Evolutionary conservation across 805 yeast genomes (phyloP).

Genomic region (Huiozyma sinensis): DNA sequence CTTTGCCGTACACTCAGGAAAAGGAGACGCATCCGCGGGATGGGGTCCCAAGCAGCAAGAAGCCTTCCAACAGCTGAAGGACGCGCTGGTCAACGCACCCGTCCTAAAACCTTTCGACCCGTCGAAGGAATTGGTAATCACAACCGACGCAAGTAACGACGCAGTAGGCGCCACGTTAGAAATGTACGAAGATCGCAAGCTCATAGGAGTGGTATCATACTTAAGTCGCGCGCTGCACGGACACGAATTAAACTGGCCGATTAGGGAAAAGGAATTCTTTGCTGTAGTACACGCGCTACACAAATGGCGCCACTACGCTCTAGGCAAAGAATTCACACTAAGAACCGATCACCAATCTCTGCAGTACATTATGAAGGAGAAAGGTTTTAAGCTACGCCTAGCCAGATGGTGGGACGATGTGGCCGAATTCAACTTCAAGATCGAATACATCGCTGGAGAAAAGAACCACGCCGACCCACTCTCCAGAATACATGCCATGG

Average conservation of each 20-base stretch:
- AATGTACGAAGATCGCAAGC: conserved; percentile 4
- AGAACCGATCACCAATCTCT: conserved; percentile 2
- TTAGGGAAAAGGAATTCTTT: conserved; percentile 8
- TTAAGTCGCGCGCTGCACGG: conserved; percentile 3
- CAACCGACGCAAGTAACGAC: conserved; percentile 8
- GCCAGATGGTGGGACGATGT: conserved; percentile 2
- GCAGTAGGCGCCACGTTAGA: conserved; percentile 13
- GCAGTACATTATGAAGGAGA: neutral
- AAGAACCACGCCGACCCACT: neutral
- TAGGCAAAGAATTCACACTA: neutral
- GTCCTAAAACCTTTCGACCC: conserved; percentile 3
- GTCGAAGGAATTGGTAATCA: conserved; percentile 3
- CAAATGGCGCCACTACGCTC: conserved; percentile 1
- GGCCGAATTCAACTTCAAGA: neutral
- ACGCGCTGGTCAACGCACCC: conserved; percentile 1
- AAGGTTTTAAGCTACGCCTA: neutral
- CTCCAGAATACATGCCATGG: neutral
- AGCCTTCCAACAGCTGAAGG: conserved; percentile 2
- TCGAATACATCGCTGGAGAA: neutral
- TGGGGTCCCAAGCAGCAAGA: conserved; percentile 3
- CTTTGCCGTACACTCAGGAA: too few relatives aligned
- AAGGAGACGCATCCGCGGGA: too few relatives aligned
- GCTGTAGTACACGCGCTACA: neutral
- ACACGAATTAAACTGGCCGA: conserved; percentile 24
- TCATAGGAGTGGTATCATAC: conserved; percentile 8